Evolutionary conservation across 2,329 filamentous ascomycete species (phyloP).

Genomic region (Helminthosporium solani): DNA sequence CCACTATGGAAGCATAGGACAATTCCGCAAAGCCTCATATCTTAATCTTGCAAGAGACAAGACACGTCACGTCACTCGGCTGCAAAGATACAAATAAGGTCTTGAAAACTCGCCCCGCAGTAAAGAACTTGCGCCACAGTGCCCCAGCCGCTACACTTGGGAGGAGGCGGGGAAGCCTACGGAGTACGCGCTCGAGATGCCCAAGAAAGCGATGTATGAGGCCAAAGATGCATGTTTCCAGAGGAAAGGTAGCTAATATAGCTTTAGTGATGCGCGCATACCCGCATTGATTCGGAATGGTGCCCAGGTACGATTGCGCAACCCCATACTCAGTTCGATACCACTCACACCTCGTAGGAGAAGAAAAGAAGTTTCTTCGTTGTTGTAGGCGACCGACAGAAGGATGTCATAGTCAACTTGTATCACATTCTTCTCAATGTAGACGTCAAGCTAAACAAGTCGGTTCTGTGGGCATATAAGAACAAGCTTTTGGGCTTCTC

Average conservation of each 20-base stretch:
- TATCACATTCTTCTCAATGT: constrained; percentile 91
- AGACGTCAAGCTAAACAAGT: constrained; percentile 93
- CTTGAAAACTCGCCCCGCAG: background rate
- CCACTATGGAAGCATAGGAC: no score
- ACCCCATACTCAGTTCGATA: background rate
- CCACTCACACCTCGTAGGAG: constrained; percentile 52
- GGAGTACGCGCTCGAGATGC: constrained; percentile 38
- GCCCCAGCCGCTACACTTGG: background rate
- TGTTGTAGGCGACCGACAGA: constrained; percentile 88
- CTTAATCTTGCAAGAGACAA: no score
- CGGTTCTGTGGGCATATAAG: constrained; percentile 97
- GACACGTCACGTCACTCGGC: background rate
- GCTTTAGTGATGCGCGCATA: constrained; percentile 39
- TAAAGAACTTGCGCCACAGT: background rate
- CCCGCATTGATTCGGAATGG: constrained; percentile 45
- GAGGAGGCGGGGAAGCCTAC: constrained; percentile 35
- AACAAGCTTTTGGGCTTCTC: constrained; percentile 94
- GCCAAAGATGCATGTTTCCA: background rate
- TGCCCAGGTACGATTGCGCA: constrained; percentile 30
- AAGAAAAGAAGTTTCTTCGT: constrained; percentile 99
- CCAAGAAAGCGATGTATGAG: constrained; percentile 43
- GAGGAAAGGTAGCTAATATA: constrained; percentile 11
- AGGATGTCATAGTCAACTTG: constrained; percentile 93
- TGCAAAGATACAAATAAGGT: background rate
- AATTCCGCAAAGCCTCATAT: no score